Percentiles rank a stretch among this genome's conserved stretches.
These are phyloP conservation scores for Falciphora oryzae DNA, from an alignment of 2,329 filamentous ascomycete genomes.

Conservation along the genomic window DNA sequence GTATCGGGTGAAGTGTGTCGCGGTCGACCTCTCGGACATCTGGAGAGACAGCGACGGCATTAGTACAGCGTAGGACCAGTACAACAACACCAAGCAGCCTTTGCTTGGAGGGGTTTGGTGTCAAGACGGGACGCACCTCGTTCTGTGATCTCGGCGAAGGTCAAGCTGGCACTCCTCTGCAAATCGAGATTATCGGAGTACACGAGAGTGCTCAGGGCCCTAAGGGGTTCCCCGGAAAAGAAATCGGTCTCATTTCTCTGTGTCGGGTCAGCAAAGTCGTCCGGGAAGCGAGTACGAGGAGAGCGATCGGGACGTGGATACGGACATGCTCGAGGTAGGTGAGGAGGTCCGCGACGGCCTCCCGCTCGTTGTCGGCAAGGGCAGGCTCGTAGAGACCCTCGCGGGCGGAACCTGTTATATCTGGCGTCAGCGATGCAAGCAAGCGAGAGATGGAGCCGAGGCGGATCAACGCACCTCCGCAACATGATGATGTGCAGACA, in stretches of 20 bases:
- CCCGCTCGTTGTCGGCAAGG: constrained; percentile 90
- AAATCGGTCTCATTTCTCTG: constrained; percentile 97
- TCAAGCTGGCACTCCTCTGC: constrained; percentile 93
- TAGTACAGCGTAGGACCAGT: too few species aligned
- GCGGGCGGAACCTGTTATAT: constrained; percentile 59
- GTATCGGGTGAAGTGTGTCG: constrained; percentile 90
- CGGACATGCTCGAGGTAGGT: constrained; percentile 94
- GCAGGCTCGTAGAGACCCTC: constrained; percentile 82
- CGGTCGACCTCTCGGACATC: constrained; percentile 96
- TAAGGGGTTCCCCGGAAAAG: constrained; percentile 91
- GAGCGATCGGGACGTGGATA: constrained; percentile 15
- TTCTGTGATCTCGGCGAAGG: constrained; percentile 98
- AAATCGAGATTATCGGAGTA: constrained; percentile 99
- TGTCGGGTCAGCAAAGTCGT: constrained; percentile 16
- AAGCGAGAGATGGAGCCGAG: background rate
- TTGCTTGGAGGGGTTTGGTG: too few species aligned
- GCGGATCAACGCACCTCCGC: constrained; percentile 38
- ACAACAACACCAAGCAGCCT: too few species aligned
- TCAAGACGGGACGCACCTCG: constrained; percentile 59
- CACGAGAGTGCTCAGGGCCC: constrained; percentile 89
- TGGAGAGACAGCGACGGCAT: constrained; percentile 30
- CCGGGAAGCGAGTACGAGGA: background rate
- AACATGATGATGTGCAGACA: constrained; percentile 57
- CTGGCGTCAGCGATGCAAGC: constrained; percentile 12
- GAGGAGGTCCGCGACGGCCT: constrained; percentile 91